Percentiles rank a stretch among this genome's conserved stretches.
These are phyloP conservation scores for Neocucurbitaria cava DNA, from an alignment of 2,329 filamentous ascomycete genomes.

Conservation along the genomic window DNA sequence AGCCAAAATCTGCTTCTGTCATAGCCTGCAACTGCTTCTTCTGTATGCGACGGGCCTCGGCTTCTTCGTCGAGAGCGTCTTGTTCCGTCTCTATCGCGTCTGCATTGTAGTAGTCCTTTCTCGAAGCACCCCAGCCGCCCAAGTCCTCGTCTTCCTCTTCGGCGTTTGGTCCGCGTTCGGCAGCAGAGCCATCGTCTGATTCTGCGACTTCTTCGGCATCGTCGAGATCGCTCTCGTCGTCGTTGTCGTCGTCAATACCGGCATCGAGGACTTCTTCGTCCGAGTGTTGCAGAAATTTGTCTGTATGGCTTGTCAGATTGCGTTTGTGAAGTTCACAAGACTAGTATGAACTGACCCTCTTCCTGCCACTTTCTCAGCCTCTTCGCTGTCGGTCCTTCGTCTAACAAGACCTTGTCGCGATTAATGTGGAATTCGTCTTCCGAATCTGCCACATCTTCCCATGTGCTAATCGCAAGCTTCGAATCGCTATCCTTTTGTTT, in stretches of 20 bases:
- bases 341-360: slow-evolving; percentile 57
- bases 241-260: slow-evolving; percentile 57
- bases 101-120: slow-evolving; percentile 90
- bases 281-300: slow-evolving; percentile 63
- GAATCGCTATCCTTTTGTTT: slow-evolving; percentile 51
- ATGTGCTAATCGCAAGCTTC: slow-evolving; percentile 66
- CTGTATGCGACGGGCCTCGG: slow-evolving; percentile 85
- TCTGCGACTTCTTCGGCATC: slow-evolving; percentile 48
- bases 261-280: slow-evolving; percentile 69
- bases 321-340: not conserved
- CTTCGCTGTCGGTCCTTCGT: slow-evolving; percentile 81
- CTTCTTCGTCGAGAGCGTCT: slow-evolving; percentile 88
- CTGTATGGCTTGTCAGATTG: slow-evolving; percentile 44
- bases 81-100: slow-evolving; percentile 75
- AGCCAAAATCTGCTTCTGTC: slow-evolving; percentile 90
- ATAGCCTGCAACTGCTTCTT: slow-evolving; percentile 90
- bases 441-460: slow-evolving; percentile 87
- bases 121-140: slow-evolving; percentile 85
- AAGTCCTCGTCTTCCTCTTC: slow-evolving; percentile 65
- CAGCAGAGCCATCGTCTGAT: slow-evolving; percentile 41
- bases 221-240: slow-evolving; percentile 50
- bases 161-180: slow-evolving; percentile 46
- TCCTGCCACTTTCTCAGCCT: slow-evolving; percentile 74
- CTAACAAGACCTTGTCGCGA: slow-evolving; percentile 83
- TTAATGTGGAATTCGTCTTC: slow-evolving; percentile 93